Evolutionary conservation across 495 filamentous ascomycete species (phyloP), one percentile per base, ranked within the genome.

Genomic region (Astrothelium macrocarpum): DNA sequence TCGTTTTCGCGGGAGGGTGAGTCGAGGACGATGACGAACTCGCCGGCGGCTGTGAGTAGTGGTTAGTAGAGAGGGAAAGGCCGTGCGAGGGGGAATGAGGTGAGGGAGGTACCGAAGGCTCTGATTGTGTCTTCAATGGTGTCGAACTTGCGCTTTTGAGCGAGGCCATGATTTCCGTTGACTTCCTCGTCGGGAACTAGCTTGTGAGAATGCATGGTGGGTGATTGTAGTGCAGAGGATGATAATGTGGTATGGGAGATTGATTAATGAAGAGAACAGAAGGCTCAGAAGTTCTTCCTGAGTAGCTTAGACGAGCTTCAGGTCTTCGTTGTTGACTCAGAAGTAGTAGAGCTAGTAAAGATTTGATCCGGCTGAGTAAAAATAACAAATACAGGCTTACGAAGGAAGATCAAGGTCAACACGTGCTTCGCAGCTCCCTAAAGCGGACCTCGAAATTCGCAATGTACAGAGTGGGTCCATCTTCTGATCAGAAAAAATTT

Each of bases 11-110:
- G 92, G 62, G 85, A 81, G 58, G 87, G 83, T 64, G 87, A 87
- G 77, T 98, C 95, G 65, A 97, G 89, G 25, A 96, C 91, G 61
- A 98, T 84, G 72, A 98, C 90, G 82, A 97, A 97, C 74, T 97
- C 84, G 74, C 91, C 92, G 77, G 87, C 82, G 67, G 83, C 91
- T 95, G 66, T 2, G 25, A 4, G 20, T 43, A 39, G 34, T 5
- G 34, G 34, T n/a, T n/a, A n/a, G n/a, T n/a, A n/a, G n/a, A n/a
- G n/a, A n/a, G n/a, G n/a, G n/a, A n/a, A n/a, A n/a, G n/a, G n/a
- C n/a, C n/a, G n/a, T n/a, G n/a, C n/a, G n/a, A n/a, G 36, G 45
- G 18, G 28, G 64, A 43, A 56, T 45, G 53, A 32, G 53, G 58
- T 59, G 32, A 31, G 49, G 23, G 61, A 32, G 46, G 75, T 80